A percentile compares a stretch with the other conserved stretches of the same genome.
phyloP scores from a whole-genome alignment of 176 grass and related monocot genomes.

The Ensete glaucum region DNA sequence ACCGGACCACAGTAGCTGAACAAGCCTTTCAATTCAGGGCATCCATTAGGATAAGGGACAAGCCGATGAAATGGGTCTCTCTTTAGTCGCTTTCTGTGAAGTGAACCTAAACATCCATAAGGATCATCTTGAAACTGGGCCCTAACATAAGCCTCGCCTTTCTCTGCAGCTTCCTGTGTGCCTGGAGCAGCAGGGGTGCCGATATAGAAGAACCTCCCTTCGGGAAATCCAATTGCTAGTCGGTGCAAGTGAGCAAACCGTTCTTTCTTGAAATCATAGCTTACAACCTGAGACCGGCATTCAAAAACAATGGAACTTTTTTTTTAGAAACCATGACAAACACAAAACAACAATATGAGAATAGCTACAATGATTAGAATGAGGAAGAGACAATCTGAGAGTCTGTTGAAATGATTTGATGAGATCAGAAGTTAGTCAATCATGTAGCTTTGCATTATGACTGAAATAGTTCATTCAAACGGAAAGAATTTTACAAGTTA shows the following conservation, averaged over 20 bases:
- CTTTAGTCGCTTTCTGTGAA: conserved; percentile 66
- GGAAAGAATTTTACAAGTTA: background rate
- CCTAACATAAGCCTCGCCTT: conserved; percentile 65
- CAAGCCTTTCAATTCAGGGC: conserved; percentile 65
- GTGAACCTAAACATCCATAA: conserved; percentile 74
- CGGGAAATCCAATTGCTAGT: conserved; percentile 61
- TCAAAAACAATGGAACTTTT: background rate
- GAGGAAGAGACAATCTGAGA: background rate
- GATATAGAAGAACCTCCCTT: conserved; percentile 67
- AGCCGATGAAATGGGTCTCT: conserved; percentile 86
- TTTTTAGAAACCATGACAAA: background rate
- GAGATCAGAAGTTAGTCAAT: too few relatives aligned
- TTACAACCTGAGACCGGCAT: conserved; percentile 47
- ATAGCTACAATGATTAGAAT: background rate
- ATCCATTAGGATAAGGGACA: conserved; percentile 64
- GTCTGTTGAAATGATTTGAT: too few relatives aligned
- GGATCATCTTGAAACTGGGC: conserved; percentile 82
- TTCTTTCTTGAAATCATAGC: conserved; percentile 92
- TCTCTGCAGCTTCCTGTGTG: conserved; percentile 50
- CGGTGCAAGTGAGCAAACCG: conserved; percentile 74
- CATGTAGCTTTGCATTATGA: background rate
- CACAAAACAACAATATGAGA: background rate
- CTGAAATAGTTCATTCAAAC: background rate
- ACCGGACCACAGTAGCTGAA: conserved; percentile 70
- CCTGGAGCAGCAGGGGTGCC: conserved; percentile 51